phyloP scores from a whole-genome alignment of 1,284 basidiomycete species.

The Cronartium quercuum region DNA sequence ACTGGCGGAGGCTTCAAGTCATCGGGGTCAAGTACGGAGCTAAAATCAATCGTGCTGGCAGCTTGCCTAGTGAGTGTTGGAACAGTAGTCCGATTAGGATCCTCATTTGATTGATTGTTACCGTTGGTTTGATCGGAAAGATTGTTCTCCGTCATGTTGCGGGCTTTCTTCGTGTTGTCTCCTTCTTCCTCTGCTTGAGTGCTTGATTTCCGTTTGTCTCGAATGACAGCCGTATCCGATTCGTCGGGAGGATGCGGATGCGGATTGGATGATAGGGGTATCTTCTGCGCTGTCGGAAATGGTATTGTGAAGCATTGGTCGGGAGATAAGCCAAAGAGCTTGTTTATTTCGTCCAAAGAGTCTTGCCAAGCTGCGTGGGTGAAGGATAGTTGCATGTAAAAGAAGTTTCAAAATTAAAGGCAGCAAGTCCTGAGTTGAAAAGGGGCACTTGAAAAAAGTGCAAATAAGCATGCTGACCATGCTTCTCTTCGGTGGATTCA shows the following conservation, averaged over 20 bases:
- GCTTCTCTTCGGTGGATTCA: conserved; percentile 66
- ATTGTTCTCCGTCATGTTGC: conserved; percentile 35
- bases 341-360: conserved; percentile 18
- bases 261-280: neutral
- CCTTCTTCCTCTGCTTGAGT: conserved; percentile 40
- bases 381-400: neutral
- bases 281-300: conserved; percentile 5
- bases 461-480: conserved; percentile 45
- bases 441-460: conserved; percentile 5
- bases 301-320: conserved; percentile 14
- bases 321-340: conserved; percentile 2
- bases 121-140: conserved; percentile 40
- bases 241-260: neutral
- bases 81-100: neutral
- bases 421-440: neutral
- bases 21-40: conserved; percentile 20
- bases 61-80: neutral
- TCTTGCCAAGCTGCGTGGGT: conserved; percentile 61
- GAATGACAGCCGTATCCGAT: neutral
- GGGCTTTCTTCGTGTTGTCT: conserved; percentile 26
- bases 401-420: conserved; percentile 8
- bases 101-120: neutral
- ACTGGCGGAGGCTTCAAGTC: conserved; percentile 48
- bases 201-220: conserved; percentile 38
- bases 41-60: neutral